These are phyloP conservation scores for Syncephalastrum sp. DNA, from an alignment of 371 early-diverging fungal genomes.

Conservation along the genomic window DNA sequence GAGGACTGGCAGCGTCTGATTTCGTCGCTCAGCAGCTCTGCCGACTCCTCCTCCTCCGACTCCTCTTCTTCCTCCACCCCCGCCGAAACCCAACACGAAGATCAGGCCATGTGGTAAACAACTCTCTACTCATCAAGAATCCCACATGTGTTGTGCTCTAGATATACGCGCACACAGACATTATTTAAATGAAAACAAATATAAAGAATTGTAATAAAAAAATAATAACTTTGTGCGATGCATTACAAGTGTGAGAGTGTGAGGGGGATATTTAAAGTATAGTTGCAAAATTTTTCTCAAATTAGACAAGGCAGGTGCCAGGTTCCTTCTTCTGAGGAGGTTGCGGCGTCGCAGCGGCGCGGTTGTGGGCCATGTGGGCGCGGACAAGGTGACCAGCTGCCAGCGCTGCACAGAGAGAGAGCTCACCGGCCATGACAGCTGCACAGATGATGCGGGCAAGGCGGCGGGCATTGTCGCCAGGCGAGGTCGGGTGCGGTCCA, in stretches of 20 bases:
- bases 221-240: too few relatives aligned
- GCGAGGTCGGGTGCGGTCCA: conserved; percentile 80
- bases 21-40: neutral
- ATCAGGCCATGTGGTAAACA: too few relatives aligned
- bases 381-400: conserved; percentile 86
- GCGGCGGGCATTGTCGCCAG: conserved; percentile 86
- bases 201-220: too few relatives aligned
- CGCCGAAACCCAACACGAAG: neutral
- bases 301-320: too few relatives aligned
- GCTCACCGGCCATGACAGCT: conserved; percentile 96
- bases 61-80: conserved; percentile 7
- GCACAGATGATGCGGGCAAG: conserved; percentile 91
- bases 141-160: too few relatives aligned
- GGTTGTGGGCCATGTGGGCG: conserved; percentile 84
- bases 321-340: conserved; percentile 5
- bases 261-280: too few relatives aligned
- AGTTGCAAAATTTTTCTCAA: too few relatives aligned
- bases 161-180: too few relatives aligned
- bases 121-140: too few relatives aligned
- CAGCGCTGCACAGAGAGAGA: conserved; percentile 85
- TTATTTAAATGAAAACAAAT: too few relatives aligned
- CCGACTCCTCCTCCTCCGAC: conserved; percentile 5
- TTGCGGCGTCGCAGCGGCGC: conserved; percentile 29
- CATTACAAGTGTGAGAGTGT: too few relatives aligned
- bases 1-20: conserved; percentile 15